Base-by-base conservation (phyloP, 208 protist species). In the Leptomonas pyrrhocoris region DNA sequence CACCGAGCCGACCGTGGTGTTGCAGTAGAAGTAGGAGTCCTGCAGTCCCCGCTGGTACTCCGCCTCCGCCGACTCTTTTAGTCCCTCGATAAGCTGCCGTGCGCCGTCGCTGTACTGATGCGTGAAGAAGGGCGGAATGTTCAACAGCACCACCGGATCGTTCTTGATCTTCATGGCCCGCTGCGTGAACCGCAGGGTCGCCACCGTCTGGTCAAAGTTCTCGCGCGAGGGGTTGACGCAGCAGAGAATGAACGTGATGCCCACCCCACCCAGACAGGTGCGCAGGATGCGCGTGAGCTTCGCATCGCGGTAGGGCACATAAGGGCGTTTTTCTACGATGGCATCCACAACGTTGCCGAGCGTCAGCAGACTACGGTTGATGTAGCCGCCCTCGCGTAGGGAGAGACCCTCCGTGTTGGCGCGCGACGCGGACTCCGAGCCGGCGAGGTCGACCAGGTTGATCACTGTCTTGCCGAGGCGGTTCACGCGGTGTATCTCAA, bases 391-490 rank as follows among this genome's bases (percentile, higher is more conserved):
- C 40, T 88, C 88, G 23, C 88, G 73, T 12, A 92, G 83, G 59
- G 80, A 72, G 9, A 77, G 48, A 11, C 97, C 98, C 16, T 94
- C 86, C 0, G 96, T 96, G 73, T 94, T 85, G 30, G 86, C 77
- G 51, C 84, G 81, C 31, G 83, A 81, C 25, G 87, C 81, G 5
- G 84, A 85, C 71, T 98, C 95, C 46, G 79, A 91, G 8, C 97
- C 97, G 28, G 97, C 97, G 15, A 98, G 82, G 78, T 98, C 97
- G 23, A 96, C 92, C 27, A 98, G 63, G 46, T 77, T 85, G 23
- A 98, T 81, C 38, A 92, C 90, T 23, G 81, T 89, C 66, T 84
- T 75, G 28, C 61, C 66, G 19, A 43, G 65, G n/a, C 75, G 53
- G 25, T 80, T 85, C 16, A 54, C 16, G 13, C 75, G 80, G 31